Evolutionary conservation across 805 yeast genomes (phyloP).

Genomic region (Saccharomycopsis guyanensis): DNA sequence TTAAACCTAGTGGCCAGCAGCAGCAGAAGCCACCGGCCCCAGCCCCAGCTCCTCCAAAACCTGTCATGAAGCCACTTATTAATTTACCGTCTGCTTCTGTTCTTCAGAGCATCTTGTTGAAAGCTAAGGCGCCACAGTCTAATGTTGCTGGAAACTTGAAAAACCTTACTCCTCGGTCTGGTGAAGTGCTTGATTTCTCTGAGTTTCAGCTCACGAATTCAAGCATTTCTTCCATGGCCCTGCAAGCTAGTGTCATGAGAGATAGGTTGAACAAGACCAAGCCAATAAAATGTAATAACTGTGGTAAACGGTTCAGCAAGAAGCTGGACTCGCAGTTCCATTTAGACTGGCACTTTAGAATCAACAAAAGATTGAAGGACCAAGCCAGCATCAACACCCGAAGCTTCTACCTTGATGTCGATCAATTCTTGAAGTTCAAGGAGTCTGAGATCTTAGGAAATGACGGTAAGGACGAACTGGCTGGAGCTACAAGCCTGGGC

Average conservation of each 20-base stretch:
- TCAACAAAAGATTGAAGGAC: conserved; percentile 65
- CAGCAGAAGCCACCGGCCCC: no score
- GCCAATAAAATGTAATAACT: conserved; percentile 77
- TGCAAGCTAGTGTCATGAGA: conserved; percentile 5
- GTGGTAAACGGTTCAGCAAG: conserved; percentile 77
- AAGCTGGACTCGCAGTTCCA: conserved; percentile 51
- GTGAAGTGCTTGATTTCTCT: conserved; percentile 7
- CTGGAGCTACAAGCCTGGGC: not conserved
- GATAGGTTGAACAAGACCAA: conserved; percentile 26
- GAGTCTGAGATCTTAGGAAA: conserved; percentile 55
- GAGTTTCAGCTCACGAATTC: conserved; percentile 9
- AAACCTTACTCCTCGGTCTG: no score
- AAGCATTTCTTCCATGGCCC: conserved; percentile 1
- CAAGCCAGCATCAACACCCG: conserved; percentile 57
- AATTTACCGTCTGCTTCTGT: conserved; percentile 18
- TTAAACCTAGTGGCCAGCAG: conserved; percentile 23
- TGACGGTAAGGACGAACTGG: conserved; percentile 15
- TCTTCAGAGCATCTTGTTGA: conserved; percentile 17
- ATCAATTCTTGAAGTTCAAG: conserved; percentile 65
- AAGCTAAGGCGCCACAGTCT: conserved; percentile 2
- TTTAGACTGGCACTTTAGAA: conserved; percentile 94
- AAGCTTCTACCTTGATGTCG: conserved; percentile 71
- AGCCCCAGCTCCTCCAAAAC: not conserved
- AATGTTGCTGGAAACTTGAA: no score
- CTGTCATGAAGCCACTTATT: conserved; percentile 10